A percentile compares a stretch with the other conserved stretches of the same genome.
These are phyloP conservation scores for Pyrenophora graminea DNA, from an alignment of 2,329 filamentous ascomycete genomes.

Conservation along the genomic window DNA sequence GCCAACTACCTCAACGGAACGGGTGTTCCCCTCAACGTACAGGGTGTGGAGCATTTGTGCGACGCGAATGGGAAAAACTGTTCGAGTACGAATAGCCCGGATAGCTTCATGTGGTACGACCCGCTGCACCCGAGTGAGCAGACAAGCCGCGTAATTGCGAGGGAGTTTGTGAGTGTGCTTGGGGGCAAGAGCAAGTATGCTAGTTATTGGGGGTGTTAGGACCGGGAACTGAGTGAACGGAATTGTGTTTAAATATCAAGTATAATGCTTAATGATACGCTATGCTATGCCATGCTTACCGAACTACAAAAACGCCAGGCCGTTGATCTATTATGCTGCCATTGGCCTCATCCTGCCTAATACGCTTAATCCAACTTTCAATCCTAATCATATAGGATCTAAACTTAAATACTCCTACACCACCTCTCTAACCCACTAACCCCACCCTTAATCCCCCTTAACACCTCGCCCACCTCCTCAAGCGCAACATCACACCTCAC, in stretches of 20 bases:
- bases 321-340: no score
- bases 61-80: slow-evolving; percentile 47
- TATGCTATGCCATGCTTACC: background rate
- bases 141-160: slow-evolving; percentile 62
- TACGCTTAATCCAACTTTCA: background rate
- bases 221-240: background rate
- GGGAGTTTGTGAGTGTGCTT: slow-evolving; percentile 61
- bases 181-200: slow-evolving; percentile 55
- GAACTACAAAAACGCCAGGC: background rate
- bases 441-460: slow-evolving; percentile 46
- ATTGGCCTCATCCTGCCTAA: background rate
- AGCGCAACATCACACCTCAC: slow-evolving; percentile 75
- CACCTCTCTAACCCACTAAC: slow-evolving; percentile 67
- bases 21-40: slow-evolving; percentile 63
- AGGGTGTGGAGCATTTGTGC: slow-evolving; percentile 63
- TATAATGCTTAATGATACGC: background rate
- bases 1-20: slow-evolving; percentile 64
- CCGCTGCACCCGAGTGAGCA: slow-evolving; percentile 72
- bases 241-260: background rate
- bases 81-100: slow-evolving; percentile 35
- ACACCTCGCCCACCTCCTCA: slow-evolving; percentile 72
- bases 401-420: slow-evolving; percentile 57
- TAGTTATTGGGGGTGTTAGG: slow-evolving; percentile 47
- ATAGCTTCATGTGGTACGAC: slow-evolving; percentile 75
- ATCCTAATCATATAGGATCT: no score